These are phyloP conservation scores for Lachnellula cervina DNA, from an alignment of 2,329 filamentous ascomycete species.

Conservation along the genomic window DNA sequence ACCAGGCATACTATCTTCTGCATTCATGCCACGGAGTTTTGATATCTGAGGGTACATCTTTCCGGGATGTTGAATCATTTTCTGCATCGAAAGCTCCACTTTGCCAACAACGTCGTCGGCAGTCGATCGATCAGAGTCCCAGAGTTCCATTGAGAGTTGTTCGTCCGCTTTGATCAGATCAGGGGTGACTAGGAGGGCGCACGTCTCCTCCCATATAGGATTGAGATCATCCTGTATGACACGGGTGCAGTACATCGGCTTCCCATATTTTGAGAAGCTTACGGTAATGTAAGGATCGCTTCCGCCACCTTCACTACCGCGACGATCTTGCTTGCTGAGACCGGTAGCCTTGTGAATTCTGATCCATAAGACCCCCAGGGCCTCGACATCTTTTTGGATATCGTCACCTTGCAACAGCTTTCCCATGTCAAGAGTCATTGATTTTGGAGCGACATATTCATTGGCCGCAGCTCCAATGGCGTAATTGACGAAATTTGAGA, in stretches of 20 bases:
- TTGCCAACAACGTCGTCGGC: slow-evolving; percentile 95
- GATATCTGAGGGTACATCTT: slow-evolving; percentile 90
- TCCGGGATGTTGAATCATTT: slow-evolving; percentile 89
- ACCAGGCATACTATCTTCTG: slow-evolving; percentile 84
- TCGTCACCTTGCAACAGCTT: slow-evolving; percentile 89
- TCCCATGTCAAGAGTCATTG: slow-evolving; percentile 83
- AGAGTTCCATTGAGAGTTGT: slow-evolving; percentile 86
- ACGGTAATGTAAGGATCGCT: slow-evolving; percentile 95
- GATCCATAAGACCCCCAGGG: slow-evolving; percentile 86
- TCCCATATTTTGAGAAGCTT: slow-evolving; percentile 92
- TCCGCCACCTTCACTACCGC: slow-evolving; percentile 78
- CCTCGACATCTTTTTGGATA: slow-evolving; percentile 82
- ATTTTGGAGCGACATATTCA: slow-evolving; percentile 93
- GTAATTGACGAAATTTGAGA: slow-evolving; percentile 87
- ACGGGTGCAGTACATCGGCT: slow-evolving; percentile 95
- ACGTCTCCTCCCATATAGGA: slow-evolving; percentile 85
- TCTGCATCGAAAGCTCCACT: slow-evolving; percentile 87
- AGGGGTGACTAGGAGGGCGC: slow-evolving; percentile 78
- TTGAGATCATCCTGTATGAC: slow-evolving; percentile 95
- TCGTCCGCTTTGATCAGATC: slow-evolving; percentile 92
- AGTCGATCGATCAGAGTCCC: slow-evolving; percentile 90
- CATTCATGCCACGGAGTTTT: slow-evolving; percentile 75
- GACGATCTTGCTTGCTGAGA: slow-evolving; percentile 84
- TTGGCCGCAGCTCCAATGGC: slow-evolving; percentile 65
- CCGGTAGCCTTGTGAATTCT: slow-evolving; percentile 83